Percentiles rank a stretch among this genome's conserved stretches.
Conservation (phyloP, 2,329 filamentous ascomycete genomes). For the Aspergillus sp. region DNA sequence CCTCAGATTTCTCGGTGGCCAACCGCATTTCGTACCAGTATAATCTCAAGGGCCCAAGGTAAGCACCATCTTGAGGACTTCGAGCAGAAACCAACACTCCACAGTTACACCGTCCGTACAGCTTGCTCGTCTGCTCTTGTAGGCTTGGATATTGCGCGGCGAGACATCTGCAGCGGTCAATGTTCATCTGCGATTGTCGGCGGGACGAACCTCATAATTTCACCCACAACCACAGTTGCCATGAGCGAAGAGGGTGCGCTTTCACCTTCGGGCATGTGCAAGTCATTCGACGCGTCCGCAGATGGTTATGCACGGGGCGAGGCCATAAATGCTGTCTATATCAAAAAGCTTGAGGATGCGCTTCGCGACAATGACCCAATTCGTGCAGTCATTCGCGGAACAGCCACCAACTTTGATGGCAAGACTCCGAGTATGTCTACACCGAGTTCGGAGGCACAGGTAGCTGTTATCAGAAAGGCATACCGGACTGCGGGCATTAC, state of each 20-base stretch:
- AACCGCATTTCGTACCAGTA: conserved; percentile 26
- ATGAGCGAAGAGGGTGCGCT: conserved; percentile 36
- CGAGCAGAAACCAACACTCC: no score
- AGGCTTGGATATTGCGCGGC: conserved; percentile 29
- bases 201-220: conserved; percentile 33
- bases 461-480: conserved; percentile 7
- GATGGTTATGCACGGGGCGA: conserved; percentile 34
- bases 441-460: conserved; percentile 13
- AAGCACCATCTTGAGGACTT: no score
- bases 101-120: conserved; percentile 31
- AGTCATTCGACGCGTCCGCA: conserved; percentile 24
- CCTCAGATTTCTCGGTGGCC: conserved; percentile 19
- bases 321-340: conserved; percentile 26
- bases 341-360: conserved; percentile 28
- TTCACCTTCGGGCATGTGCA: conserved; percentile 27
- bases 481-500: conserved; percentile 5
- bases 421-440: conserved; percentile 19
- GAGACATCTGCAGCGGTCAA: conserved; percentile 14
- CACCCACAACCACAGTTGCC: conserved; percentile 23
- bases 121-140: conserved; percentile 36
- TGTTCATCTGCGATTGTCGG: conserved; percentile 29
- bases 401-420: conserved; percentile 29
- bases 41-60: conserved; percentile 21
- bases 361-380: conserved; percentile 29
- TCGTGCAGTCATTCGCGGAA: conserved; percentile 32